A percentile compares a stretch with the other conserved stretches of the same genome.
phyloP scores from a whole-genome alignment of 352 stramenopile species.

The Pythium utonaiense region DNA sequence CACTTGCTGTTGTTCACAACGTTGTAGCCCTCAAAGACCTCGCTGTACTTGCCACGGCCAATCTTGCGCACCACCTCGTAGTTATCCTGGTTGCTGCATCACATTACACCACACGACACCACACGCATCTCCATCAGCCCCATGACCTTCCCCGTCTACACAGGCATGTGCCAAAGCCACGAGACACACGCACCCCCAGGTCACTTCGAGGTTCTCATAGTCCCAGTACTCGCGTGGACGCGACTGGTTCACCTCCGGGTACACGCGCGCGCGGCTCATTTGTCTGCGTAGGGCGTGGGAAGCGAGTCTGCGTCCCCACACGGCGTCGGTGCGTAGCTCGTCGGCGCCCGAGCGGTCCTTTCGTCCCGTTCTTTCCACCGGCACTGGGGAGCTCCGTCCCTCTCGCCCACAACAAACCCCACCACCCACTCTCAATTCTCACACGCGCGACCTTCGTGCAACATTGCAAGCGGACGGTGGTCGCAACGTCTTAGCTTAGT shows the following conservation, averaged over 20 bases:
- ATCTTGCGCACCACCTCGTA: conserved; percentile 99
- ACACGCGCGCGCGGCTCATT: conserved; percentile 85
- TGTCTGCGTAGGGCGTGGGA: background rate
- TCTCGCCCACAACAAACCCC: conserved; percentile 1
- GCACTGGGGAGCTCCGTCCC: background rate
- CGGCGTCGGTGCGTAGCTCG: conserved; percentile 2
- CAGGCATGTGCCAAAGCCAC: no score
- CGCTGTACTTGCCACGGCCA: conserved; percentile 98
- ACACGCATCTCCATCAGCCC: no score
- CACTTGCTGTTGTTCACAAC: conserved; percentile 95
- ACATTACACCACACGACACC: no score
- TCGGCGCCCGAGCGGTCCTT: no score
- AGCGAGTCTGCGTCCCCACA: conserved; percentile 8
- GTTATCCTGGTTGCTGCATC: conserved; percentile 96
- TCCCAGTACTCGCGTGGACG: conserved; percentile 99
- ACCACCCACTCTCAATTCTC: conserved; percentile 8
- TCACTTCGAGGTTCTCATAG: conserved; percentile 98
- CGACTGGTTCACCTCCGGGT: conserved; percentile 94
- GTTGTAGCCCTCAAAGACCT: conserved; percentile 98
- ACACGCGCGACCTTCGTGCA: conserved; percentile 11
- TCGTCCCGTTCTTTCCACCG: background rate
- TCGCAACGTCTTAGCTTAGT: no score
- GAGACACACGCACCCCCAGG: conserved; percentile 91
- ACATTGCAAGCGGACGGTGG: no score
- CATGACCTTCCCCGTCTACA: no score